These are phyloP conservation scores for Drechmeria coniospora DNA, from an alignment of 2,329 filamentous ascomycete species.

Conservation along the genomic window DNA sequence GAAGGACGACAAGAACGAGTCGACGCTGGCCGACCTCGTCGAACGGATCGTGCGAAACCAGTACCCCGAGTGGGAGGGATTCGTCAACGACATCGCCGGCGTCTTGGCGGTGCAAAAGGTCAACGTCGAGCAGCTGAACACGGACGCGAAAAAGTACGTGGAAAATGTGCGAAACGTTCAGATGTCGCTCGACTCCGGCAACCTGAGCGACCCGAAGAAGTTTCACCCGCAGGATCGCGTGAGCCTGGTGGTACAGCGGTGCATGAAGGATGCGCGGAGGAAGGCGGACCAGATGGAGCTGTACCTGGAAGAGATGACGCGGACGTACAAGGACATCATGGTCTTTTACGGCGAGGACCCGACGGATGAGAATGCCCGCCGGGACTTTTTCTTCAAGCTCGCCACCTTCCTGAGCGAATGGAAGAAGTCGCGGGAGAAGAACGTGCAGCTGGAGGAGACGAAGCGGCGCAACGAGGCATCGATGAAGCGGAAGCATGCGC, in stretches of 20 bases:
- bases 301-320: conserved; percentile 83
- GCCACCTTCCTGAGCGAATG: conserved; percentile 82
- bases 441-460: conserved; percentile 65
- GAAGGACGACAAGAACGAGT: conserved; percentile 98
- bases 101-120: conserved; percentile 74
- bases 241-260: conserved; percentile 74
- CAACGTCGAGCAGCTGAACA: conserved; percentile 82
- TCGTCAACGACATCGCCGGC: conserved; percentile 67
- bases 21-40: conserved; percentile 86
- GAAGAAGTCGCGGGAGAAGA: conserved; percentile 95
- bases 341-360: conserved; percentile 92
- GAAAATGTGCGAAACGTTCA: conserved; percentile 92
- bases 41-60: conserved; percentile 93
- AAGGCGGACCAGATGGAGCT: conserved; percentile 94
- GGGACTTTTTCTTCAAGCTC: conserved; percentile 92
- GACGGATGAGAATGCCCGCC: conserved; percentile 75
- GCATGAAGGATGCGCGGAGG: conserved; percentile 90
- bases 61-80: conserved; percentile 89
- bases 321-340: conserved; percentile 90
- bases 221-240: conserved; percentile 97
- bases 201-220: conserved; percentile 88
- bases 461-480: conserved; percentile 76
- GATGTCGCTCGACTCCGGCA: conserved; percentile 78
- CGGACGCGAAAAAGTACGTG: conserved; percentile 83
- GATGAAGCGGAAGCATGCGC: conserved; percentile 78